Evolutionary conservation across 768 basidiomycete species (phyloP).

Genomic region (Podaxis sp.): DNA sequence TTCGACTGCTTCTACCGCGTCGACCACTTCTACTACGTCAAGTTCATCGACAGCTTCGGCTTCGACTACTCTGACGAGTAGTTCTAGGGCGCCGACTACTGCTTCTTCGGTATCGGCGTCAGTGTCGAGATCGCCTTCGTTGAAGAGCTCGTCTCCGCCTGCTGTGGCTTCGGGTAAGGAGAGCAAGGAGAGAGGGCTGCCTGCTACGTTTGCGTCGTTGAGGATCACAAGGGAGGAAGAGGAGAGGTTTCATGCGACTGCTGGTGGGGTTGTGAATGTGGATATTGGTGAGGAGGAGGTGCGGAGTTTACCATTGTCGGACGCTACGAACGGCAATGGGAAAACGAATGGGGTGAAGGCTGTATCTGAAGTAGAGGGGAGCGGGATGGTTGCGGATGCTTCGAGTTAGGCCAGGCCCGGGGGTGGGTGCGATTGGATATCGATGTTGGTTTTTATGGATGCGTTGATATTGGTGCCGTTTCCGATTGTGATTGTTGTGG

Average conservation of each 20-base stretch:
- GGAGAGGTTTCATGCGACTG: slow-evolving; percentile 9
- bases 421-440: slow-evolving; percentile 7
- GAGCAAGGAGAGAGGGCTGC: neutral
- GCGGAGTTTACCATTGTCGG: neutral
- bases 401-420: slow-evolving; percentile 14
- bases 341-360: neutral
- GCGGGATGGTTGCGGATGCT: neutral
- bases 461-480: neutral
- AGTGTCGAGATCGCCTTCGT: neutral
- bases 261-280: slow-evolving; percentile 5
- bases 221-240: slow-evolving; percentile 14
- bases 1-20: slow-evolving; percentile 20
- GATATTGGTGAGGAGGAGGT: neutral
- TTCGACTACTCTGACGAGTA: too few relatives aligned
- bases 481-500: slow-evolving; percentile 8
- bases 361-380: too few relatives aligned
- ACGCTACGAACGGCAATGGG: neutral
- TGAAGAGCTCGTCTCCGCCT: neutral
- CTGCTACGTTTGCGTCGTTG: neutral
- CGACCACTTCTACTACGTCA: slow-evolving; percentile 1
- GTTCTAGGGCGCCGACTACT: too few relatives aligned
- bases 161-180: neutral
- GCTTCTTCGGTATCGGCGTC: neutral
- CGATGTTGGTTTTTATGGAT: neutral
- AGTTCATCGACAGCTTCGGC: neutral